Evolutionary conservation across 1,284 basidiomycete species (phyloP).

Genomic region (Apiotrichum akiyoshidainum): DNA sequence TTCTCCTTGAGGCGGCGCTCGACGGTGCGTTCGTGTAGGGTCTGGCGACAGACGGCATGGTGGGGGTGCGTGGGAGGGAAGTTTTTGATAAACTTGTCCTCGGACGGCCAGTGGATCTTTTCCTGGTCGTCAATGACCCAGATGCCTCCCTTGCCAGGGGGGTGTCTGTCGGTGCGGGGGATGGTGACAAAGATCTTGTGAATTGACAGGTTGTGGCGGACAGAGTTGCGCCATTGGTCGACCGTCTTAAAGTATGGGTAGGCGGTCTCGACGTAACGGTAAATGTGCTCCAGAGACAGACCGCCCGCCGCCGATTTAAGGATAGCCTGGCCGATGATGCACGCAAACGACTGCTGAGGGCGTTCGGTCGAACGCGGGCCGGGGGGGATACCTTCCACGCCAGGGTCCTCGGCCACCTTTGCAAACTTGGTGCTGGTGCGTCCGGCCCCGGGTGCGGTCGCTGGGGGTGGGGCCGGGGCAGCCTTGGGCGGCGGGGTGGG

Average conservation of each 20-base stretch:
- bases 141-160: constrained; percentile 50
- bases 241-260: constrained; percentile 90
- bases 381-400: constrained; percentile 60
- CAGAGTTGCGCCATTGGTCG: constrained; percentile 87
- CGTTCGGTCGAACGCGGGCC: constrained; percentile 76
- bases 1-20: constrained; percentile 42
- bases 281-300: constrained; percentile 90
- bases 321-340: constrained; percentile 91
- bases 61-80: constrained; percentile 43
- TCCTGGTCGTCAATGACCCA: constrained; percentile 50
- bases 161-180: constrained; percentile 44
- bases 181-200: constrained; percentile 74
- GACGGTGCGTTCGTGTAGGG: constrained; percentile 39
- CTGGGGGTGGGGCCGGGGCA: not conserved
- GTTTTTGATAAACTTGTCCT: constrained; percentile 49
- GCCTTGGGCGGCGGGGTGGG: constrained; percentile 2
- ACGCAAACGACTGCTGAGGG: constrained; percentile 85
- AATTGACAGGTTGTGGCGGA: constrained; percentile 84
- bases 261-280: constrained; percentile 89
- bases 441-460: constrained; percentile 14
- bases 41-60: constrained; percentile 42
- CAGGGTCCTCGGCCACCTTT: constrained; percentile 46
- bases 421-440: constrained; percentile 42
- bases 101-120: constrained; percentile 45
- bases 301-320: constrained; percentile 77